A percentile compares a stretch with the other conserved stretches of the same genome.
Conservation (phyloP, 371 early-diverging fungal species). For the Zopfochytrium polystomum region DNA sequence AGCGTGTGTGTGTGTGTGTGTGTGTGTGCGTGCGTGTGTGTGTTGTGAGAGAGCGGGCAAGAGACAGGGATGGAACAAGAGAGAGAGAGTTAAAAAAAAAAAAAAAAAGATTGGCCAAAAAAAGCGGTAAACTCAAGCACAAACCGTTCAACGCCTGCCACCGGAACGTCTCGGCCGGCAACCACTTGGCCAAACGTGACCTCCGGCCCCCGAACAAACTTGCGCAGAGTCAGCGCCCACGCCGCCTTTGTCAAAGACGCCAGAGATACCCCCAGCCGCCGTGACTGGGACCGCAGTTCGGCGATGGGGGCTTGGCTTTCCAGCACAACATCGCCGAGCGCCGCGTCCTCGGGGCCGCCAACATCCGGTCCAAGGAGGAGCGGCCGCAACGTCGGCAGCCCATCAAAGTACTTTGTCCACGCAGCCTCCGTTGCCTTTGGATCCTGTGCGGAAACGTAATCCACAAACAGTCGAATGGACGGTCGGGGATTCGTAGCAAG, state of each 20-base stretch:
- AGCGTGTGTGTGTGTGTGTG: too few relatives aligned
- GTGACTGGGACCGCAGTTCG: conserved; percentile 17
- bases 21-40: too few relatives aligned
- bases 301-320: too few relatives aligned
- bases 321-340: conserved; percentile 1
- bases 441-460: too few relatives aligned
- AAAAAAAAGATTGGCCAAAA: too few relatives aligned
- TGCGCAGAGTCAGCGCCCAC: conserved; percentile 16
- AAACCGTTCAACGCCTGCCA: conserved; percentile 18
- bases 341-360: neutral
- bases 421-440: too few relatives aligned
- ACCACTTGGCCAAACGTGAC: conserved; percentile 29
- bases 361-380: neutral
- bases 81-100: too few relatives aligned
- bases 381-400: too few relatives aligned
- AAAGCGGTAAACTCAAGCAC: too few relatives aligned
- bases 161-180: conserved; percentile 27
- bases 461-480: conserved; percentile 15
- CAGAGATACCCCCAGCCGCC: conserved; percentile 6
- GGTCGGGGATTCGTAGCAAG: conserved; percentile 11
- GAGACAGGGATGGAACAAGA: too few relatives aligned
- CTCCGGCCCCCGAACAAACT: conserved; percentile 15
- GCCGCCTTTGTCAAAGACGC: conserved; percentile 33
- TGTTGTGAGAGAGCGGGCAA: too few relatives aligned
- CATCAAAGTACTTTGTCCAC: too few relatives aligned